Evolutionary conservation across 202 grass and related monocot species (phyloP), one percentile per base, ranked within the genome.

Genomic region (Eragrostis tef): DNA sequence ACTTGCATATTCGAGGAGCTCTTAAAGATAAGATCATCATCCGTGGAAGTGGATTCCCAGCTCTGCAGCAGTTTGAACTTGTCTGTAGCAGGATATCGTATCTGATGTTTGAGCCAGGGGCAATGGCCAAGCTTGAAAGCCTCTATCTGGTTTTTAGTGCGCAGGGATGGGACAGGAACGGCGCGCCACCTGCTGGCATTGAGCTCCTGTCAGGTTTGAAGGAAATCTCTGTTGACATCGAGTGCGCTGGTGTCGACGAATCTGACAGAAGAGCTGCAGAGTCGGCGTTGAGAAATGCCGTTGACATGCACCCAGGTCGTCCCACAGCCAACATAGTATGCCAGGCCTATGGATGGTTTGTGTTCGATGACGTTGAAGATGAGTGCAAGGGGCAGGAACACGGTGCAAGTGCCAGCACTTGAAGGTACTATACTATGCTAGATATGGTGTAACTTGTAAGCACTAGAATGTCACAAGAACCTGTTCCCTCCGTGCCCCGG

Each of bases 181-280:
- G 41, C 1, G 39, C n/a, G 27, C 3, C 22, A 0, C 20, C 36
- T 62, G 20, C 13, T 24, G 56, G 73, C 21, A 19, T 77, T 1
- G n/a, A 77, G 56, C n/a, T 61, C 22, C 20, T 61, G 0, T 44
- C 11, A 39, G 29, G 29, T 16, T 34, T 74, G 51, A 14, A 74
- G 11, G 6, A 14, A 36, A 41, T 74, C 48, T 21, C 0, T 15
- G 19, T 22, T 14, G 0, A 0, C 10, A 57, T 73, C 8, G 9
- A 10, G 10, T 3, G 9, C 1, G 0, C 0, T 0, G 4, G 9
- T 6, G 47, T 17, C 17, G 17, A 7, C 10, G 19, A 20, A 31
- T 31, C 29, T 31, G 29, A 31, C 3, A 31, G 29, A 31, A 31
- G 29, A 31, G 29, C 29, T 71, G 67, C 22, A 16, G 6, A 49